These are phyloP conservation scores for Fusarium algeriense DNA, from an alignment of 2,329 filamentous ascomycete genomes.

Conservation along the genomic window DNA sequence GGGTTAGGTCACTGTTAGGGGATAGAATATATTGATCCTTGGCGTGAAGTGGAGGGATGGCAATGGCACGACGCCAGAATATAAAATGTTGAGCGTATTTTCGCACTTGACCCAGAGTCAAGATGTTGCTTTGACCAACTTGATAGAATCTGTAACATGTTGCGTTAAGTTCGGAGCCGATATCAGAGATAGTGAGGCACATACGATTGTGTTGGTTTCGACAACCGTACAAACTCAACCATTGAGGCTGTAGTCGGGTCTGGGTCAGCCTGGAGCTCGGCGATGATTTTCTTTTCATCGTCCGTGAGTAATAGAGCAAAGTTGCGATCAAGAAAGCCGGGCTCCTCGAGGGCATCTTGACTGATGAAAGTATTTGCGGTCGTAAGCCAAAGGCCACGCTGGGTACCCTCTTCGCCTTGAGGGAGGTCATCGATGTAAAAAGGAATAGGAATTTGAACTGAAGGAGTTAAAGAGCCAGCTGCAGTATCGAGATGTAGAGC, in stretches of 20 bases:
- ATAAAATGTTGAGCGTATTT: slow-evolving; percentile 93
- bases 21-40: slow-evolving; percentile 93
- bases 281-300: slow-evolving; percentile 79
- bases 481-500: slow-evolving; percentile 79
- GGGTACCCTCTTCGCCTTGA: slow-evolving; percentile 73
- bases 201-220: slow-evolving; percentile 73
- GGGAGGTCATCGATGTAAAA: slow-evolving; percentile 81
- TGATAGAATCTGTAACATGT: slow-evolving; percentile 68
- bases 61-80: slow-evolving; percentile 93
- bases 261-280: slow-evolving; percentile 81
- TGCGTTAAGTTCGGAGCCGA: not conserved
- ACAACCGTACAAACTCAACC: slow-evolving; percentile 84
- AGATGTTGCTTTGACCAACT: slow-evolving; percentile 76
- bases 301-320: slow-evolving; percentile 88
- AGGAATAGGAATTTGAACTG: slow-evolving; percentile 73
- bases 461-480: slow-evolving; percentile 69
- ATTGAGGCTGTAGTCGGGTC: slow-evolving; percentile 82
- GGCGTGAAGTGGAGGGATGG: slow-evolving; percentile 89
- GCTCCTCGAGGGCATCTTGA: slow-evolving; percentile 75
- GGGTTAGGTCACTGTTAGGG: slow-evolving; percentile 84
- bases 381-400: slow-evolving; percentile 85
- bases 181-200: slow-evolving; percentile 41
- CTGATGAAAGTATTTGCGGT: slow-evolving; percentile 82
- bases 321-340: slow-evolving; percentile 81
- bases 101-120: slow-evolving; percentile 84